Base-by-base conservation (phyloP, 768 basidiomycete genomes). In the Lyophyllum atratum region DNA sequence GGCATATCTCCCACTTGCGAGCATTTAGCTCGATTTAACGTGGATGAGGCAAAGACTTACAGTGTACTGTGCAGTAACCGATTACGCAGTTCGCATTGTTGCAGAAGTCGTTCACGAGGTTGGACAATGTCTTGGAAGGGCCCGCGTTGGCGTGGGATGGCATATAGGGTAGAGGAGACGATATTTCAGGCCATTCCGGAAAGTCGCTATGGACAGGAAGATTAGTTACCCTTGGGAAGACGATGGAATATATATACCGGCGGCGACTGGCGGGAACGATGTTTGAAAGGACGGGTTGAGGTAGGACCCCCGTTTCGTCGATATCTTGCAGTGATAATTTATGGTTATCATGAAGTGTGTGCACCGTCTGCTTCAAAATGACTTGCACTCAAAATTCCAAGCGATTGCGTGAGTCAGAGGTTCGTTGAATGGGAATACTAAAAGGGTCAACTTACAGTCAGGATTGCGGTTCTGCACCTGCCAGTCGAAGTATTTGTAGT, bases 401-500 rank as follows among this genome's bases (percentile, higher is more conserved):
- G 48, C 37, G 11, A 0, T 29, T 62, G 47, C 39, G 49, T 49
- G 47, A 26, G 26, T 40, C 49, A 43, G 9, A 21, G 19, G 14
- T 9, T 15, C 24, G 9, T 37, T 11, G 22, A 4, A 10, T n/a
- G n/a, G 7, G 4, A 5, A 47, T 33, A 17, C 33, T 25, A 39
- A 21, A 40, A 34, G n/a, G 15, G 59, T n/a, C n/a, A 58, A 54
- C 74, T 37, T 64, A 79, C 78, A 62, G 46, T 78, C 77, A 0
- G 76, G 72, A 56, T 76, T 74, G 7, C 62, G 48, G 1, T 56
- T 39, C 1, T 51, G 25, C 14, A 45, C 59, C 59, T 84, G 77
- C 89, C 89, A 90, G 0, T 77, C 76, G 50, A 84, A 73, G 2
- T 66, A 64, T 9, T 63, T 66, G 66, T 87, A 80, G 4, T 80